Conservation (phyloP, 805 yeast genomes). For the Nakazawaea holstii region DNA sequence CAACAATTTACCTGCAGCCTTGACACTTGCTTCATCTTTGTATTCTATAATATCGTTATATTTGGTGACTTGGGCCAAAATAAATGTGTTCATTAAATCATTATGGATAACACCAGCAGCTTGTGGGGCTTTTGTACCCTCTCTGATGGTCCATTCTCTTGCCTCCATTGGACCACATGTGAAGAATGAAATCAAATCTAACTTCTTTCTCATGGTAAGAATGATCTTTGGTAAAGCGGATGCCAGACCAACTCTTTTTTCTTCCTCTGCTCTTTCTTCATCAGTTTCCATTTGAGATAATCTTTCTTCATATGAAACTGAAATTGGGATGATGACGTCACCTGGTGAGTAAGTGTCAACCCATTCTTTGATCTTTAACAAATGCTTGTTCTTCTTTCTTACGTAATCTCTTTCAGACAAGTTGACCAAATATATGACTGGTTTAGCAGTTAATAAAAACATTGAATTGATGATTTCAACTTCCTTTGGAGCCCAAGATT, state of each 20-base stretch:
- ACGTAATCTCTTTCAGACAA: slow-evolving; percentile 67
- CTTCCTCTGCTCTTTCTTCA: slow-evolving; percentile 28
- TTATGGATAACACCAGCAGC: slow-evolving; percentile 91
- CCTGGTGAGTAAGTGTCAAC: slow-evolving; percentile 60
- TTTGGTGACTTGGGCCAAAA: slow-evolving; percentile 70
- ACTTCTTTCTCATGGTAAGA: slow-evolving; percentile 55
- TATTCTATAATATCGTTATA: slow-evolving; percentile 53
- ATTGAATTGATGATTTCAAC: slow-evolving; percentile 62
- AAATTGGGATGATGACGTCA: slow-evolving; percentile 85
- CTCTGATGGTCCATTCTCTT: slow-evolving; percentile 82
- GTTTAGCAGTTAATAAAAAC: slow-evolving; percentile 81
- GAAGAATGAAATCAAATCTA: slow-evolving; percentile 74
- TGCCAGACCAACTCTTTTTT: slow-evolving; percentile 28
- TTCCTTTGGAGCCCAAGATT: slow-evolving; percentile 58
- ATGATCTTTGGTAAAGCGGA: slow-evolving; percentile 64
- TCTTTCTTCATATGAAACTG: slow-evolving; percentile 89
- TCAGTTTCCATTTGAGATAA: slow-evolving; percentile 83
- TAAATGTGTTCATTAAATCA: slow-evolving; percentile 76
- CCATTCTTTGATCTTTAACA: slow-evolving; percentile 56
- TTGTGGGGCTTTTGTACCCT: slow-evolving; percentile 73
- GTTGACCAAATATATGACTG: slow-evolving; percentile 74
- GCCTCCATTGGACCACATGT: slow-evolving; percentile 86
- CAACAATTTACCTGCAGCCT: slow-evolving; percentile 52
- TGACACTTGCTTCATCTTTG: slow-evolving; percentile 46
- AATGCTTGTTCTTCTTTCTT: slow-evolving; percentile 44